Conservation (phyloP, 768 basidiomycete species). For the Galerina sulciceps region DNA sequence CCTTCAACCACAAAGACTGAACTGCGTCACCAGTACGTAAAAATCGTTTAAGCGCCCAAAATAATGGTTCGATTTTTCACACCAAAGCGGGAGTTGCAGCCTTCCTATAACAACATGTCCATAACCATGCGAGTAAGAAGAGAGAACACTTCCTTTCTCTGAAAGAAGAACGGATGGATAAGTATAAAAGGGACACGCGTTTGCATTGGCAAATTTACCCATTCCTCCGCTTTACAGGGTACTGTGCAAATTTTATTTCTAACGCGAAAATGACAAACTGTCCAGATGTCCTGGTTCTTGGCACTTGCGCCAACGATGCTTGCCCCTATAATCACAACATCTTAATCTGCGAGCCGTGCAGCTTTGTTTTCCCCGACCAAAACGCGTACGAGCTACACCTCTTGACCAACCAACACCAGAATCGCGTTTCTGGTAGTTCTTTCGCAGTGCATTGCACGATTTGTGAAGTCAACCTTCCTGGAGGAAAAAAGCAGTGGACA, state of each 20-base stretch:
- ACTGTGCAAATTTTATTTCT: neutral
- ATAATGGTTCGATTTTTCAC: no score
- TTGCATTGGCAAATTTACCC: no score
- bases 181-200: no score
- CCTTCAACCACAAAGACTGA: no score
- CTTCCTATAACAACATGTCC: no score
- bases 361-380: constrained; percentile 30
- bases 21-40: no score
- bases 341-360: constrained; percentile 41
- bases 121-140: no score
- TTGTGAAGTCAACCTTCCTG: constrained; percentile 30
- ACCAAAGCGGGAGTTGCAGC: no score
- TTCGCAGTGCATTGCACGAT: constrained; percentile 30
- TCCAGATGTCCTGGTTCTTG: constrained; percentile 36
- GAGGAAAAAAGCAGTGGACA: constrained; percentile 16
- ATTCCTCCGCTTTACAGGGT: neutral
- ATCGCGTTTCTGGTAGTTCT: constrained; percentile 25
- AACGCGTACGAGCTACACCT: constrained; percentile 32
- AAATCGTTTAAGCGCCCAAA: no score
- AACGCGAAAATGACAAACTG: constrained; percentile 30
- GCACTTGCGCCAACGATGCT: constrained; percentile 33
- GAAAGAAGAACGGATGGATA: no score
- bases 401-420: constrained; percentile 30
- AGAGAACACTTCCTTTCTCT: no score
- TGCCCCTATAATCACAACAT: constrained; percentile 42